Base-by-base conservation (phyloP, 371 early-diverging fungal species). In the Batkoa obscura region DNA sequence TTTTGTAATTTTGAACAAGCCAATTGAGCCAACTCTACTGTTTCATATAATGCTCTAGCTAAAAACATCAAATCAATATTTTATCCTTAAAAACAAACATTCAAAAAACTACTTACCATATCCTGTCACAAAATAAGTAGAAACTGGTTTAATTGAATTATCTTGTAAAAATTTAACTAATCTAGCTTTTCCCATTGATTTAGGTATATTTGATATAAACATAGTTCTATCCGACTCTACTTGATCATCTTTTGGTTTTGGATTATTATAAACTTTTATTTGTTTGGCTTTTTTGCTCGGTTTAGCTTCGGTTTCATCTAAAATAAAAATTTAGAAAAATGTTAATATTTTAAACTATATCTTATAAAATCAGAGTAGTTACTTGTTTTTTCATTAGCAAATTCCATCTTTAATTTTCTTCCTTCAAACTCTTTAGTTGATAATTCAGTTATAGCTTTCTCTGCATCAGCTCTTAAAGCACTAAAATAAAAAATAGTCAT, bases 401-500 rank as follows among this genome's bases (percentile, higher is more conserved):
- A 76, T 61, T 88, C 84, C 49, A 93, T 69, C 66, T 72, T 71
- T 31, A 94, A 65, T 30, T 68, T 73, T 49, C 77, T 66, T 62
- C 71, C 66, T 17, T 74, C 77, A 62, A 92, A 89, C 65, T 81
- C 79, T 17, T 60, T 69, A 45, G 73, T 70, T 48, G 79, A 75
- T 12, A 89, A 69, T 52, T 83, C 82, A 15, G 68, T 60, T 17
- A 88, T 60, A 0, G 95, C 95, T 31, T 75, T 68, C 43, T 72
- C 70, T 2, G 94, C 95, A 71, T 95, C 94, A 46, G 90, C 92
- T 17, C 79, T 72, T 33, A 92, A 62, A 2, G 88, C 91, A 68
- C 66, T 63, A 35, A 23, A 43, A 1, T 43, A 31, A 41, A 2
- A 3, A 1, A 12, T 6, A 31, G 31, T 2, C n/a, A 1, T 17